Evolutionary conservation across 2,329 filamentous ascomycete genomes (phyloP).

Genomic region (Pyrenophora graminea): DNA sequence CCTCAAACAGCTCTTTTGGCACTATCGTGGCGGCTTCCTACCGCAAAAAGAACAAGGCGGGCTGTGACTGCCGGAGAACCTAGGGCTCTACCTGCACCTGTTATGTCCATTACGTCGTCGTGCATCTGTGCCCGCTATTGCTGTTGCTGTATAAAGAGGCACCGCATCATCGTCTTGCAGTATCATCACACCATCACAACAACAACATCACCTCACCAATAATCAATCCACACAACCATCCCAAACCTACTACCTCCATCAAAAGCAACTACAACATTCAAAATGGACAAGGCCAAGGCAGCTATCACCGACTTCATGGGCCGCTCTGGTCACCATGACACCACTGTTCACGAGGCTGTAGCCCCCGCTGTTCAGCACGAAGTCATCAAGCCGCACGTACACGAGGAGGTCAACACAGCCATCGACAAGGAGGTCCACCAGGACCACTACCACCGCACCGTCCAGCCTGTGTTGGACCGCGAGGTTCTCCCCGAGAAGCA

Average conservation of each 20-base stretch:
- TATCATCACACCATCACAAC: conserved; percentile 16
- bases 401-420: conserved; percentile 66
- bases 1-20: conserved; percentile 5
- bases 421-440: conserved; percentile 72
- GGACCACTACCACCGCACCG: conserved; percentile 71
- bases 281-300: conserved; percentile 67
- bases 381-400: conserved; percentile 61
- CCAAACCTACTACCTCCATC: conserved; percentile 12
- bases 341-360: conserved; percentile 70
- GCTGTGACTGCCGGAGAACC: not conserved
- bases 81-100: not conserved
- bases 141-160: conserved; percentile 26
- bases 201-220: not conserved
- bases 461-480: conserved; percentile 65
- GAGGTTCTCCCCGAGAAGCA: conserved; percentile 67
- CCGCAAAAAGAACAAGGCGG: conserved; percentile 1
- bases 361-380: conserved; percentile 65
- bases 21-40: conserved; percentile 3
- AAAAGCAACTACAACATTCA: conserved; percentile 17
- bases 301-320: conserved; percentile 64
- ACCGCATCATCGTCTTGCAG: conserved; percentile 6
- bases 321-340: conserved; percentile 68
- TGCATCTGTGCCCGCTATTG: conserved; percentile 12
- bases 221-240: conserved; percentile 1
- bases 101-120: conserved; percentile 32